Evolutionary conservation across 495 filamentous ascomycete genomes (phyloP), one percentile per base, ranked within the genome.

Genomic region (Hapsidospora chrysogenum): DNA sequence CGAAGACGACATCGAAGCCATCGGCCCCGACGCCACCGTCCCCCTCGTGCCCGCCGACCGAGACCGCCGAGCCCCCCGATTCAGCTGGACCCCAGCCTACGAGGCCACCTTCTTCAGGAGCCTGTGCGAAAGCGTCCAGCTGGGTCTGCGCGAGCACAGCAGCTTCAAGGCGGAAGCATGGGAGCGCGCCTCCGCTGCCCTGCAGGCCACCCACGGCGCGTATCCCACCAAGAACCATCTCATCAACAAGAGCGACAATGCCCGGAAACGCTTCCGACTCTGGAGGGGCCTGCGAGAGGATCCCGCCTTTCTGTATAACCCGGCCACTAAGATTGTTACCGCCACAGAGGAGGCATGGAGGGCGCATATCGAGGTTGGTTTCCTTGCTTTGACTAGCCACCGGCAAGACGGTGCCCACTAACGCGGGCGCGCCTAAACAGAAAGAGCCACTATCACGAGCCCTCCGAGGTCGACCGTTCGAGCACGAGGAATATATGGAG

Each of bases 211-310:
- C 18, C 63, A 66, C 43, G 52, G 51, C 36, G 61, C 61, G 17
- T 63, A 56, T 42, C 60, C 61, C 30, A 54, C 58, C 40, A 66
- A 66, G 53, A 52, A 50, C 41, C 63, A 66, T 26, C 58, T 66
- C 11, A 63, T 66, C 49, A 66, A 66, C 48, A 66, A 66, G 46
- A 61, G 58, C 43, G 63, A 66, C 49, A 66, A 66, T 43, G 63
- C 63, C 26, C 57, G 63, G 17, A 66, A 66, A 48, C 64, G 64
- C 53, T 66, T 65, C 37, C 63, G 63, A 23, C 56, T 66, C 33
- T 66, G 63, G 63, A 48, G 61, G n/a, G 61, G 63, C 9, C 36
- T 66, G 28, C 45, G 63, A 3, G 63, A 66, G 34, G 56, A 66
- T 32, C 61, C 60, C 22, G 57, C 59, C 33, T 66, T 66, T 35